Evolutionary conservation across 768 basidiomycete species (phyloP).

Genomic region (Suillus weaverae): DNA sequence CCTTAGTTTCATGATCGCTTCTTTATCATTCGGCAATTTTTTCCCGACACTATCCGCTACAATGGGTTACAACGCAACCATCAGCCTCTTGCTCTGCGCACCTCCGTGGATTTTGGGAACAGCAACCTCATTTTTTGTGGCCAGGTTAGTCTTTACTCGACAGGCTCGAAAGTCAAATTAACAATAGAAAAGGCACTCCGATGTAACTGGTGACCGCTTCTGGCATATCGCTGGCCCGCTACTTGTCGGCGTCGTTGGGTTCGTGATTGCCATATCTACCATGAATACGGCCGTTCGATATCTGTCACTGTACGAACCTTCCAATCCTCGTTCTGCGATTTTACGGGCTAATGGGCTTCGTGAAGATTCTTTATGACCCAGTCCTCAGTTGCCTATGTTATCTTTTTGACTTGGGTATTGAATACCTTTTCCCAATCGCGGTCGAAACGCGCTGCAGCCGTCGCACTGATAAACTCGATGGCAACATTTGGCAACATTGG

Average conservation of each 20-base stretch:
- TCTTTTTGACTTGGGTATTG: constrained; percentile 54
- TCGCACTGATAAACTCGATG: constrained; percentile 78
- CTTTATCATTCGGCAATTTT: constrained; percentile 74
- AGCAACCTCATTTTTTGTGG: constrained; percentile 53
- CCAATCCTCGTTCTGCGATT: background rate
- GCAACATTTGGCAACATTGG: constrained; percentile 79
- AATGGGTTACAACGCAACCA: constrained; percentile 60
- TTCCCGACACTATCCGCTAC: constrained; percentile 77
- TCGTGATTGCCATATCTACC: constrained; percentile 60
- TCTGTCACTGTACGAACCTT: constrained; percentile 51
- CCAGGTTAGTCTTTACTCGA: constrained; percentile 36
- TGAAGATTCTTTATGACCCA: constrained; percentile 74
- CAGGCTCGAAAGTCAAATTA: constrained; percentile 3
- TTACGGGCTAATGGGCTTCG: background rate
- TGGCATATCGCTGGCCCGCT: constrained; percentile 63
- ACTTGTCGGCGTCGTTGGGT: constrained; percentile 61
- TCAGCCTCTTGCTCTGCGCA: constrained; percentile 70
- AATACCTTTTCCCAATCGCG: constrained; percentile 72
- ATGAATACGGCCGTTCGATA: constrained; percentile 64
- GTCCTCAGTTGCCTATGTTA: constrained; percentile 67
- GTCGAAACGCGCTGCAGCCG: constrained; percentile 79
- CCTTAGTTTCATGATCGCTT: constrained; percentile 51
- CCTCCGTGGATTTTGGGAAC: constrained; percentile 72
- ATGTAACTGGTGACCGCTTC: constrained; percentile 67
- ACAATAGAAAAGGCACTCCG: constrained; percentile 58